Base-by-base conservation (phyloP, 805 yeast genomes). In the Schwanniomyces sp. region DNA sequence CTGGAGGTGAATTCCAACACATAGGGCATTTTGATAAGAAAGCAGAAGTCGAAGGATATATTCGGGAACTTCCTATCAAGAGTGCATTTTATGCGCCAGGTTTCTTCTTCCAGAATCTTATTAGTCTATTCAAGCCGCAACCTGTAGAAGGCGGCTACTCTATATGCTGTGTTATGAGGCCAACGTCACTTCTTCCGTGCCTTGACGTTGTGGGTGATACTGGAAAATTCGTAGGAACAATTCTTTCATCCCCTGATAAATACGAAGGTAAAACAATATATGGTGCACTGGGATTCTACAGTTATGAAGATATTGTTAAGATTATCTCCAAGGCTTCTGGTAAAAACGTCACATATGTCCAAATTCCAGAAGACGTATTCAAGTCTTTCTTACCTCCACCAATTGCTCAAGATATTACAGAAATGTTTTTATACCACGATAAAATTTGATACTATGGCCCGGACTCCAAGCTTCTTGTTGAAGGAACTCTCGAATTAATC, bases 21-120 rank as follows among this genome's bases (percentile, higher is more conserved):
- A 45, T 39, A 0, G 25, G 7, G 6, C 41, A 30, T 11, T 43
- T 47, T 17, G 44, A 47, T 28, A 32, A 40, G 21, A 47, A 47
- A 27, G 50, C 40, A n/a, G 39, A 27, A 17, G 44, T 47, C 21
- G 50, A 47, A 28, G 18, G 30, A 10, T 47, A 47, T 34, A 47
- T 47, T 7, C 30, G 44, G 8, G 30, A 27, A 16, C 29, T 40
- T n/a, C 41, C 44, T n/a, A 40, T 47, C n/a, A 47, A 47, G 18
- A 36, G 42, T 26, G 21, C 47, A 3, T 47, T 47, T 30, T 40
- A 30, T 34, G 21, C 25, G 8, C 50, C 50, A 9, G 50, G 47
- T 10, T 11, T n/a, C 14, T 47, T 47, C 28, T 29, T 47, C 18
- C 50, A 47, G 34, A 44, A 40, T 40, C 43, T 28, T 17, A 12